phyloP scores from a whole-genome alignment of 2,329 filamentous ascomycete genomes.

The Arthroderma sp. region DNA sequence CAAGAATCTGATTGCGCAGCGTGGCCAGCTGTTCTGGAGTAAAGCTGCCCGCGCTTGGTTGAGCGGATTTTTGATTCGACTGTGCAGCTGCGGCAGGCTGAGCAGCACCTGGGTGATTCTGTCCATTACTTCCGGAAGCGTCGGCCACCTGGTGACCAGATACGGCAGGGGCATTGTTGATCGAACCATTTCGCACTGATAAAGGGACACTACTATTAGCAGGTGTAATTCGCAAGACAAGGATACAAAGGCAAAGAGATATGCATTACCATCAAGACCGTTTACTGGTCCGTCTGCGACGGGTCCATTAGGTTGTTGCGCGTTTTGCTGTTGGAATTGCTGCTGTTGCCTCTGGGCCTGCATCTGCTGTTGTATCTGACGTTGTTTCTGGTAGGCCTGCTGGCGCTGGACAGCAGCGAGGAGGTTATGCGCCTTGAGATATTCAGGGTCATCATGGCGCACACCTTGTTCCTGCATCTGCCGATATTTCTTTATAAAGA shows the following conservation, averaged over 20 bases:
- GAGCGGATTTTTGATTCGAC: slow-evolving; percentile 18
- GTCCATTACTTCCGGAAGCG: slow-evolving; percentile 12
- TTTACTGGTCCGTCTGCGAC: slow-evolving; percentile 22
- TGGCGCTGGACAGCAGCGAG: slow-evolving; percentile 56
- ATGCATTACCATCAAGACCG: slow-evolving; percentile 28
- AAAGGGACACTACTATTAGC: slow-evolving; percentile 6
- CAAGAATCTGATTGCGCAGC: slow-evolving; percentile 73
- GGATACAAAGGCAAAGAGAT: background rate
- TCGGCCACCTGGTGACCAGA: slow-evolving; percentile 15
- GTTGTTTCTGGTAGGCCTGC: slow-evolving; percentile 45
- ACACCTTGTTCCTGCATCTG: slow-evolving; percentile 80
- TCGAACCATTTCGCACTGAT: slow-evolving; percentile 25
- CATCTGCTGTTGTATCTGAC: slow-evolving; percentile 34
- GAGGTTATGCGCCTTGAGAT: slow-evolving; percentile 66
- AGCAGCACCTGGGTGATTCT: slow-evolving; percentile 12
- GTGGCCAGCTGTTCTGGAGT: slow-evolving; percentile 65
- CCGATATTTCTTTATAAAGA: slow-evolving; percentile 57
- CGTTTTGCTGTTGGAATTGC: slow-evolving; percentile 33
- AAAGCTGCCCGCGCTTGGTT: slow-evolving; percentile 45
- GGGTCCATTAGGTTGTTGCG: slow-evolving; percentile 27
- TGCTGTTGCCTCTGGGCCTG: slow-evolving; percentile 32
- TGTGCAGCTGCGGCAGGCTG: slow-evolving; percentile 5
- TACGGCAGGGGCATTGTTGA: slow-evolving; percentile 18
- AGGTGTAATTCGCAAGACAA: slow-evolving; percentile 5
- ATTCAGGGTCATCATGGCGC: slow-evolving; percentile 71